Conservation (phyloP, 305 asterid species). For the Fraxinus albicans region DNA sequence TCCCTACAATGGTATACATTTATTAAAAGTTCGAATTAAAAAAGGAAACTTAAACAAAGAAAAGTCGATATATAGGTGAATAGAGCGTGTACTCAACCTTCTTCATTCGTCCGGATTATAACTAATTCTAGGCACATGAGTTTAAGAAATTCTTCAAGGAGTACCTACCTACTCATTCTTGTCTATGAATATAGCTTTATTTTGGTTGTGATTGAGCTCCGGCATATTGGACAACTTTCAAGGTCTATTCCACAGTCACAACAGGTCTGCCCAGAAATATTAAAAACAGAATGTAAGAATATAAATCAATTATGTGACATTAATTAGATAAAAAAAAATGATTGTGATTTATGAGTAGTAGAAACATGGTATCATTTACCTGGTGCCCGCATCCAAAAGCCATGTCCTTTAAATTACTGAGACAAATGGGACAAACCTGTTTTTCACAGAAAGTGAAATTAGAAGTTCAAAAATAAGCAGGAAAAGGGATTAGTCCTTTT, state of each 20-base stretch:
- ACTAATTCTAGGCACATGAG: neutral
- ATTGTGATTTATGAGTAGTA: neutral
- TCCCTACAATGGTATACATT: neutral
- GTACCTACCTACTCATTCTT: neutral
- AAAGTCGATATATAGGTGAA: neutral
- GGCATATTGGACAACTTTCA: slow-evolving; percentile 54
- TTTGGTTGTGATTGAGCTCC: neutral
- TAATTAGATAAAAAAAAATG: neutral
- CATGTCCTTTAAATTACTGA: slow-evolving; percentile 49
- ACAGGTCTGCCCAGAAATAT: slow-evolving; percentile 45
- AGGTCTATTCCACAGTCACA: slow-evolving; percentile 59
- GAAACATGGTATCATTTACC: slow-evolving; percentile 27
- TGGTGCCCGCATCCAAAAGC: slow-evolving; percentile 76
- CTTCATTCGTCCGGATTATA: neutral
- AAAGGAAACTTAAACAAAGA: neutral
- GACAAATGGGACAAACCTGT: slow-evolving; percentile 61
- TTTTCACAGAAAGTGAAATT: slow-evolving; percentile 1
- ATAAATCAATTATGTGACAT: neutral
- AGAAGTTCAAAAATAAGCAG: slow-evolving; percentile 1
- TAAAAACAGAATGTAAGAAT: neutral
- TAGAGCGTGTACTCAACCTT: neutral
- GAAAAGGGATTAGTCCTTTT: neutral
- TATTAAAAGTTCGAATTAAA: neutral
- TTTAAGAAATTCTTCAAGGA: slow-evolving; percentile 6
- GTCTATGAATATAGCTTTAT: slow-evolving; percentile 42